A percentile compares a stretch with the other conserved stretches of the same genome.
These are phyloP conservation scores for Ascochyta pisi DNA, from an alignment of 2,329 filamentous ascomycete species.

Conservation along the genomic window DNA sequence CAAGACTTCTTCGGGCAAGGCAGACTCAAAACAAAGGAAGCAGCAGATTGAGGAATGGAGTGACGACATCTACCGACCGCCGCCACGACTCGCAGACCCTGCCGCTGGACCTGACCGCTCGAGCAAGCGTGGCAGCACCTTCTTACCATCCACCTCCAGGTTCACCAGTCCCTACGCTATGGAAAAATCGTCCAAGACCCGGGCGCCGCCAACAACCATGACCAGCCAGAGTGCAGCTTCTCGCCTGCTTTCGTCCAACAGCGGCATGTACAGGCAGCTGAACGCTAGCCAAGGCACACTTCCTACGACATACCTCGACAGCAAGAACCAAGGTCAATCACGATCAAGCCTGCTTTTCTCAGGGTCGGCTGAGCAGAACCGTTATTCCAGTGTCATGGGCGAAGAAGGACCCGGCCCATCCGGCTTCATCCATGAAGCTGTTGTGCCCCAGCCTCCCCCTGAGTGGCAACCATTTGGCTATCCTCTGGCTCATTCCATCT, in stretches of 20 bases:
- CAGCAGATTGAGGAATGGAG: slow-evolving; percentile 98
- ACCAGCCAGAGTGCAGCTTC: slow-evolving; percentile 82
- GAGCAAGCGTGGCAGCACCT: slow-evolving; percentile 81
- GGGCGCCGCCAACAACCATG: slow-evolving; percentile 85
- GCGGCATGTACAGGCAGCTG: slow-evolving; percentile 70
- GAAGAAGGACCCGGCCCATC: slow-evolving; percentile 80
- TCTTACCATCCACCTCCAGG: slow-evolving; percentile 90
- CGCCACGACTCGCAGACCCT: slow-evolving; percentile 79
- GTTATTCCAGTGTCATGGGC: slow-evolving; percentile 62
- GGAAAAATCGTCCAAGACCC: slow-evolving; percentile 64
- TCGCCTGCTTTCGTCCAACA: slow-evolving; percentile 71
- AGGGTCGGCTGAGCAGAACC: slow-evolving; percentile 50
- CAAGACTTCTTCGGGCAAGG: slow-evolving; percentile 79
- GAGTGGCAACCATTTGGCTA: slow-evolving; percentile 98
- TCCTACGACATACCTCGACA: slow-evolving; percentile 50
- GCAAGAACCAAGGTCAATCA: slow-evolving; percentile 43
- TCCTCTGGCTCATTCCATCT: slow-evolving; percentile 91
- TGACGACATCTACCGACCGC: slow-evolving; percentile 94
- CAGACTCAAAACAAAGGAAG: slow-evolving; percentile 82
- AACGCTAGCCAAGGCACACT: slow-evolving; percentile 66
- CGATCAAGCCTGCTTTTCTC: slow-evolving; percentile 54
- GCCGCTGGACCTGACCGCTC: slow-evolving; percentile 69
- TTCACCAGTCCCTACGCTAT: slow-evolving; percentile 90
- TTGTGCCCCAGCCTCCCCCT: slow-evolving; percentile 93
- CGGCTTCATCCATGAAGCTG: slow-evolving; percentile 94